phyloP scores from a whole-genome alignment of 2,329 filamentous ascomycete species.

The Apiospora arundinis region DNA sequence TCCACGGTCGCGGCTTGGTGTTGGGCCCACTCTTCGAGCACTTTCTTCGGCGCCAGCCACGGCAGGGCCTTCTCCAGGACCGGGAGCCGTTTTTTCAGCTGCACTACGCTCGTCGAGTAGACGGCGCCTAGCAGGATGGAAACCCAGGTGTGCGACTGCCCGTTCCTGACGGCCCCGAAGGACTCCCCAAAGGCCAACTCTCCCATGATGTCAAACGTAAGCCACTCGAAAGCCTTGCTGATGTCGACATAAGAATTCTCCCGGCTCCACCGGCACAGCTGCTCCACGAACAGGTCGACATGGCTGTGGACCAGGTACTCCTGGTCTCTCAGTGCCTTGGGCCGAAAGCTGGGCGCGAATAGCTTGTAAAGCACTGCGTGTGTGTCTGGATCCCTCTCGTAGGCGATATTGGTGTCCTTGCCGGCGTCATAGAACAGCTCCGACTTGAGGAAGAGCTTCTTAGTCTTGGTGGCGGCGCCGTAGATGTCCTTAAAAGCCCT shows the following conservation, averaged over 20 bases:
- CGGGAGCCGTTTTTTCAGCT: slow-evolving; percentile 27
- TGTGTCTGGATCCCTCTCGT: slow-evolving; percentile 29
- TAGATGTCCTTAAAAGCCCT: slow-evolving; percentile 30
- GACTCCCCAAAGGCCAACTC: slow-evolving; percentile 31
- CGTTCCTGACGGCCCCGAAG: slow-evolving; percentile 28
- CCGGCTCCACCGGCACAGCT: slow-evolving; percentile 24
- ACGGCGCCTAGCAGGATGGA: slow-evolving; percentile 27
- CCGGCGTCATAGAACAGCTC: slow-evolving; percentile 29
- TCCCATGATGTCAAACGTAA: slow-evolving; percentile 35
- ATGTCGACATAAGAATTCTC: slow-evolving; percentile 25
- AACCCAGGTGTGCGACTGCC: slow-evolving; percentile 28
- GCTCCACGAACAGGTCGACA: slow-evolving; percentile 29
- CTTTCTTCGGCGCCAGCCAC: slow-evolving; percentile 21
- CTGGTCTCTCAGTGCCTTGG: slow-evolving; percentile 31
- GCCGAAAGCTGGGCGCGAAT: slow-evolving; percentile 31
- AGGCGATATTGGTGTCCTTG: slow-evolving; percentile 26
- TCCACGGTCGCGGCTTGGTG: slow-evolving; percentile 27
- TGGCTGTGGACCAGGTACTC: slow-evolving; percentile 33
- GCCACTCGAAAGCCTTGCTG: slow-evolving; percentile 31
- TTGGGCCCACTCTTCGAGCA: slow-evolving; percentile 18
- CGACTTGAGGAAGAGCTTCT: slow-evolving; percentile 31
- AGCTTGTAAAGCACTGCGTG: slow-evolving; percentile 31
- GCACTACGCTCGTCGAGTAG: slow-evolving; percentile 26
- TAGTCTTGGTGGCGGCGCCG: slow-evolving; percentile 27
- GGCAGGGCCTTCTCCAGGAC: slow-evolving; percentile 23